Evolutionary conservation across 225 moss, liverwort and hornwort genomes (phyloP).

Genomic region (Bryum argenteum): DNA sequence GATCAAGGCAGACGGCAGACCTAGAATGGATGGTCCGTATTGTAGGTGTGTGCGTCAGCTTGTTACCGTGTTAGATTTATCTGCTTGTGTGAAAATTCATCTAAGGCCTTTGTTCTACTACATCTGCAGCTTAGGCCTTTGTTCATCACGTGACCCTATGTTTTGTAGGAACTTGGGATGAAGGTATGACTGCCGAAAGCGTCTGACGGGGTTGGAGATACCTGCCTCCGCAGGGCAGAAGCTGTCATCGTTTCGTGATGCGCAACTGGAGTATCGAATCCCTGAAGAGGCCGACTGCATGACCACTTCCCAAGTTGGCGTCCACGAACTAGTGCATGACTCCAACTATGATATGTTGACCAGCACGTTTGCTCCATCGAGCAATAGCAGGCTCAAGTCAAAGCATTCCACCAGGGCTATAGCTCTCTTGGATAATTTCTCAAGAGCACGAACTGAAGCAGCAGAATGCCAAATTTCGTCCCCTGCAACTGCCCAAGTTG

Average conservation of each 20-base stretch:
- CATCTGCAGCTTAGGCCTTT: not conserved
- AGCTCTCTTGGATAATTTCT: not conserved
- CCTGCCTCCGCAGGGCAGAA: conserved; percentile 6
- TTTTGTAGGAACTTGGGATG: conserved; percentile 21
- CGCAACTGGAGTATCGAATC: conserved; percentile 23
- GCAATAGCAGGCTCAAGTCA: conserved; percentile 36
- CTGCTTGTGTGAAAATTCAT: not conserved
- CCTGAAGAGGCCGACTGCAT: conserved; percentile 24
- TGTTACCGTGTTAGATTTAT: not conserved
- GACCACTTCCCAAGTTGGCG: conserved; percentile 7
- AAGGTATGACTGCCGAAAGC: conserved; percentile 4
- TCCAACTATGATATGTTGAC: conserved; percentile 10
- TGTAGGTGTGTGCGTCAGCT: not conserved
- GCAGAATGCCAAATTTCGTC: conserved; percentile 1
- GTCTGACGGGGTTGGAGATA: conserved; percentile 5
- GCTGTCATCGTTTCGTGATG: conserved; percentile 5
- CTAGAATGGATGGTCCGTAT: conserved; percentile 26
- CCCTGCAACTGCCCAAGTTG: conserved; percentile 8
- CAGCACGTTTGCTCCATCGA: conserved; percentile 15
- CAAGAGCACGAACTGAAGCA: conserved; percentile 15
- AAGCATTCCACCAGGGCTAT: conserved; percentile 14
- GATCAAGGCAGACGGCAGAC: conserved; percentile 3
- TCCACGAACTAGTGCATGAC: conserved; percentile 8
- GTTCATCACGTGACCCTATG: conserved; percentile 16
- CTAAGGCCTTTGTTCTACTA: not conserved